Percentiles rank a stretch among this genome's conserved stretches.
These are phyloP conservation scores for Erigeron canadensis DNA, from an alignment of 129 eudicot species.

Conservation along the genomic window DNA sequence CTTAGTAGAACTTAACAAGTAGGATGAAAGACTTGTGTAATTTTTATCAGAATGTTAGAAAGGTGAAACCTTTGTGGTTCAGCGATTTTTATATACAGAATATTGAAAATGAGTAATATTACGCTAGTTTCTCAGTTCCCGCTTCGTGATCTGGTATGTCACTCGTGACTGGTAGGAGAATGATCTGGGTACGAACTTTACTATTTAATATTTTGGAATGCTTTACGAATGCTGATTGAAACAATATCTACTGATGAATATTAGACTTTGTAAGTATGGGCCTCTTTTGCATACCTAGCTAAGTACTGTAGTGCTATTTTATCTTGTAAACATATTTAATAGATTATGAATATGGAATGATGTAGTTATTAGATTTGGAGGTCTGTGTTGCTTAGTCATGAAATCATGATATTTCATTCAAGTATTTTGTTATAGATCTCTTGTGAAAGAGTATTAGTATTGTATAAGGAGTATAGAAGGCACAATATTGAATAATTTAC, in stretches of 20 bases:
- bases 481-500: neutral
- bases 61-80: no score
- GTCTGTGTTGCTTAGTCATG: neutral
- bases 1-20: no score
- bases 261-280: neutral
- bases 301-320: neutral
- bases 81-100: no score
- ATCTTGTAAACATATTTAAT: neutral
- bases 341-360: neutral
- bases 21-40: no score
- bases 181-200: no score
- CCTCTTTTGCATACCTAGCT: neutral
- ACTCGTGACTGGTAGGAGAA: neutral
- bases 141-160: no score
- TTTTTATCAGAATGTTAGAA: no score
- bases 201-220: no score
- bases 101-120: no score
- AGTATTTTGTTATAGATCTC: neutral
- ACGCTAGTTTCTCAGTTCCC: no score
- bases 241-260: neutral
- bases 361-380: neutral
- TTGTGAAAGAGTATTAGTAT: neutral
- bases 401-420: neutral
- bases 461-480: neutral
- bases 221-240: neutral